phyloP scores from a whole-genome alignment of 805 yeast genomes.

The Wickerhamomyces alni region DNA sequence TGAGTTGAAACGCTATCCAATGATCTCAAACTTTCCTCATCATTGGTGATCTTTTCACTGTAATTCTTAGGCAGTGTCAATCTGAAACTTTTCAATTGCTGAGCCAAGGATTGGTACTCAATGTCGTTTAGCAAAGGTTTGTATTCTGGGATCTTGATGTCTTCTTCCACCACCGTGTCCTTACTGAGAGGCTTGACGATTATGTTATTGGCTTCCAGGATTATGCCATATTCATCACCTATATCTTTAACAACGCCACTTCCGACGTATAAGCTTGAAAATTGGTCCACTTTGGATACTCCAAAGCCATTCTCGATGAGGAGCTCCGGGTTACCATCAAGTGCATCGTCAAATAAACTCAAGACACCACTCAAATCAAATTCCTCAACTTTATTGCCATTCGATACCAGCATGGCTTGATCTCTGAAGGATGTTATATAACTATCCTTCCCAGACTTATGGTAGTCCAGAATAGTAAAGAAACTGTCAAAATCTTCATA shows the following conservation, averaged over 20 bases:
- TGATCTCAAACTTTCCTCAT: slow-evolving; percentile 13
- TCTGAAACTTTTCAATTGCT: slow-evolving; percentile 1
- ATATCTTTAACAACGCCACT: slow-evolving; percentile 2
- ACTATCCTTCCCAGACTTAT: not conserved
- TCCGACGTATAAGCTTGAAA: slow-evolving; percentile 5
- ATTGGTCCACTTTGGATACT: not conserved
- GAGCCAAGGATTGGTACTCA: not conserved
- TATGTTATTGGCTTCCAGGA: not conserved
- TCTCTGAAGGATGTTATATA: not conserved
- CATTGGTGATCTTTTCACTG: slow-evolving; percentile 1
- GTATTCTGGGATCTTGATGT: too few species aligned
- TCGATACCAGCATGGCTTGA: slow-evolving; percentile 5
- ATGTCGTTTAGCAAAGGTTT: not conserved
- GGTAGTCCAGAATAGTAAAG: not conserved
- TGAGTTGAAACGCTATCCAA: slow-evolving; percentile 19
- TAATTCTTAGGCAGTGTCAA: slow-evolving; percentile 4
- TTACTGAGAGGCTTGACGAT: not conserved
- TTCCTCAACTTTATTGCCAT: slow-evolving; percentile 6
- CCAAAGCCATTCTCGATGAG: not conserved
- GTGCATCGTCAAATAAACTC: not conserved
- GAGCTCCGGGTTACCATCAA: not conserved
- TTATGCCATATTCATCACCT: slow-evolving; percentile 1
- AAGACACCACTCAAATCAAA: slow-evolving; percentile 3
- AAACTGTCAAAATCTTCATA: not conserved
- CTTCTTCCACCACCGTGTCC: not conserved